These are phyloP conservation scores for Dendrothele bispora DNA, from an alignment of 768 basidiomycete species.

Conservation along the genomic window DNA sequence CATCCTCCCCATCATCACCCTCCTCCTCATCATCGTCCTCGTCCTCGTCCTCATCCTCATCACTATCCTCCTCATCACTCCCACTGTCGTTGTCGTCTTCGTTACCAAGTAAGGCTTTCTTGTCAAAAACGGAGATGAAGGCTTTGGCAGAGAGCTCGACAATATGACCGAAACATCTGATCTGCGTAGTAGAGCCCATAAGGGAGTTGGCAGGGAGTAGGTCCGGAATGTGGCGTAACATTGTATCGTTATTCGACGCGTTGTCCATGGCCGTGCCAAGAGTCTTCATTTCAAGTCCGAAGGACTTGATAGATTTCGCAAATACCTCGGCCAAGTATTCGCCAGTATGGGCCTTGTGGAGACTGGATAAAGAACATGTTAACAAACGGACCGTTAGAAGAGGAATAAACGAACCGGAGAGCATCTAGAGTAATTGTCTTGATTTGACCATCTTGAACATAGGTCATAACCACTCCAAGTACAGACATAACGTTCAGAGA, in stretches of 20 bases:
- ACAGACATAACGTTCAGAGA: slow-evolving; percentile 17
- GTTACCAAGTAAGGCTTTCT: not conserved
- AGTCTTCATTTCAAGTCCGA: not conserved
- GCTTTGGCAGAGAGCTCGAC: not conserved
- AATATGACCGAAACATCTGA: not conserved
- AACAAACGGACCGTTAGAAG: not conserved
- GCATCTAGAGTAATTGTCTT: not conserved
- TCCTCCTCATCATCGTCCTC: not conserved
- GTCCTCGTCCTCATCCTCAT: not conserved
- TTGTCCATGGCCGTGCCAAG: slow-evolving; percentile 1
- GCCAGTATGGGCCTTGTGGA: not conserved
- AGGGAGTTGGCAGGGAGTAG: not conserved
- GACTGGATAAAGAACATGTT: not conserved
- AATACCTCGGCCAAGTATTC: not conserved
- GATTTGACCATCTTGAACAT: slow-evolving; percentile 9
- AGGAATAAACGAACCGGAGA: not conserved
- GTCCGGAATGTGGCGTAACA: not conserved
- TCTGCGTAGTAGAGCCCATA: not conserved
- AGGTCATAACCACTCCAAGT: slow-evolving; percentile 17
- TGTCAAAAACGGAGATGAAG: not conserved
- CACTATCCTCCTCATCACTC: not conserved
- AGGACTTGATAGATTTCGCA: not conserved
- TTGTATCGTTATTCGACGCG: not conserved
- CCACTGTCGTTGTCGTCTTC: not conserved
- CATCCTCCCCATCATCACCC: not conserved